Base-by-base conservation (phyloP, 2,329 filamentous ascomycete genomes). In the Cytospora paraplurivora region DNA sequence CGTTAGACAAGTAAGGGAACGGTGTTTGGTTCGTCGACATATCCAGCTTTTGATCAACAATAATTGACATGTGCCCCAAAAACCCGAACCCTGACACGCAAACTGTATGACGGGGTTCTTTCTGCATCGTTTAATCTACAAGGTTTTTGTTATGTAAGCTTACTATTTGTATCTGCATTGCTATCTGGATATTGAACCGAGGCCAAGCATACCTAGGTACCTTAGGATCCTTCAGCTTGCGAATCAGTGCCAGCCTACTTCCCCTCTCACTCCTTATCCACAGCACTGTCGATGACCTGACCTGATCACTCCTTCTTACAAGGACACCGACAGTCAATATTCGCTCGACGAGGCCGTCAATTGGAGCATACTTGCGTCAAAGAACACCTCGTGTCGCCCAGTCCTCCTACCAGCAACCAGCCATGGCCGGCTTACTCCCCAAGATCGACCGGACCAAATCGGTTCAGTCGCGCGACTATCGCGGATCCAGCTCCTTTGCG, bases 401-500 rank as follows among this genome's bases (percentile, higher is more conserved):
- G n/a, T 11, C 33, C 5, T 41, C 49, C 32, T 54, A 19, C 12
- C 34, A 38, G 1, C 52, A 50, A 32, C 32, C n/a, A 38, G 62
- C 33, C 57, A 66, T 66, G 64, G 57, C 64, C 13, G 62, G 64
- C 50, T 34, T 64, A 6, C 50, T 64, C 32, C 62, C 62, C 35
- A 64, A 62, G 64, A 56, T 85, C 68, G 82, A 85, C 71, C 82
- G 79, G 77, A 78, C 78, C 69, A 86, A 86, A 78, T 85, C 78
- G 69, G 83, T 83, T 65, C 79, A 77, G 74, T 86, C 84, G 65
- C 79, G 78, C 71, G 77, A 84, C 76, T 86, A 86, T 71, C 79
- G 79, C 68, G 85, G 86, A 63, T 82, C 85, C 56, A 80, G 81
- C 72, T 92, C 92, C 56, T 99, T 99, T 76, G 93, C 93, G 77